A percentile compares a stretch with the other conserved stretches of the same genome.
Evolutionary conservation across 2,329 filamentous ascomycete species (phyloP).

Genomic region (Paramyrothecium sp.): DNA sequence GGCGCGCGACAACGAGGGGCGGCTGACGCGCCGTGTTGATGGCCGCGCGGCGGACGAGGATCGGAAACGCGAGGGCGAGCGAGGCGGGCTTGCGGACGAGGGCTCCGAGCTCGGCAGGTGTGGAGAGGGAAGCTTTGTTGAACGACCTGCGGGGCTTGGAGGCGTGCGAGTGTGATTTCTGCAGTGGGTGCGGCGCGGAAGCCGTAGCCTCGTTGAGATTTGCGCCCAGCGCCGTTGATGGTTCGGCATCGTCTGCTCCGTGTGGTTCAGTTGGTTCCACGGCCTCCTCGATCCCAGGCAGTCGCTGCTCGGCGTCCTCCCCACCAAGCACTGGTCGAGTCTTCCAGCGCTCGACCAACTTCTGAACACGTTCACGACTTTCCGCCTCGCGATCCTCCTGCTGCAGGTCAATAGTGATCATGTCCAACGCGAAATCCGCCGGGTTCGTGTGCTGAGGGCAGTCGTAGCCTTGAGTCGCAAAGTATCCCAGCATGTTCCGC

Average conservation of each 20-base stretch:
- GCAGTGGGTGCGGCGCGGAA: constrained; percentile 2
- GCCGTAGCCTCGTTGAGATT: constrained; percentile 3
- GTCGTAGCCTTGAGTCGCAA: constrained; percentile 56
- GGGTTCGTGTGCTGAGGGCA: constrained; percentile 73
- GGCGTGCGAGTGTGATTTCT: constrained; percentile 4
- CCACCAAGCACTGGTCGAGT: constrained; percentile 4
- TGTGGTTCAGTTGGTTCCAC: constrained; percentile 18
- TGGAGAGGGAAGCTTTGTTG: constrained; percentile 50
- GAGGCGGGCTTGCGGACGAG: constrained; percentile 63
- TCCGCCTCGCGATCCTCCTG: constrained; percentile 60
- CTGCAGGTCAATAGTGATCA: constrained; percentile 75
- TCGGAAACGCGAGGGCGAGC: constrained; percentile 61
- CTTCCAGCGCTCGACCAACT: constrained; percentile 60
- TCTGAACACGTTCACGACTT: constrained; percentile 60
- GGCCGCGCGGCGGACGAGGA: constrained; percentile 64
- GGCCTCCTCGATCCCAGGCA: constrained; percentile 25
- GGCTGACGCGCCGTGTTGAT: constrained; percentile 71
- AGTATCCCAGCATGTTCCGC: constrained; percentile 63
- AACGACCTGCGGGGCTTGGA: constrained; percentile 36
- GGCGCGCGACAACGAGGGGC: constrained; percentile 60
- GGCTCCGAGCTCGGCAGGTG: constrained; percentile 70
- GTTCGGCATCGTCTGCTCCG: neutral
- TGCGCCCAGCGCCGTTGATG: neutral
- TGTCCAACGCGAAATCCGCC: constrained; percentile 73
- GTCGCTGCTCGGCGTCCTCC: constrained; percentile 9